phyloP scores from a whole-genome alignment of 176 grass and related monocot genomes.

The Raddia guianensis region DNA sequence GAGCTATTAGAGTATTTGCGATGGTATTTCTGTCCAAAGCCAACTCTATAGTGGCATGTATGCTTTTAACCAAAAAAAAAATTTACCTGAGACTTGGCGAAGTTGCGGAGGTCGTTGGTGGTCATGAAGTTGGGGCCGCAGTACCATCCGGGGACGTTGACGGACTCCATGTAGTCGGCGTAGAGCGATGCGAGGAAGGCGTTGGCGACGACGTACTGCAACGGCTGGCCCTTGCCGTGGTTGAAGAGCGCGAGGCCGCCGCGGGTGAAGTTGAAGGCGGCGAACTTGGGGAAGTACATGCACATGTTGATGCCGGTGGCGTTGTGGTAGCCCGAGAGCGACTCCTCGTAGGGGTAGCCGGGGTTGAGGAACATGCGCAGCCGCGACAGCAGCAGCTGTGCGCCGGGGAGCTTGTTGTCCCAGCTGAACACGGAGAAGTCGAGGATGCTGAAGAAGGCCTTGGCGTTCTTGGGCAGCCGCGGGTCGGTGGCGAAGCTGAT shows the following conservation, averaged over 20 bases:
- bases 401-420: constrained; percentile 97
- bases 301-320: constrained; percentile 77
- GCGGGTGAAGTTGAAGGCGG: constrained; percentile 70
- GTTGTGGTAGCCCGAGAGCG: constrained; percentile 72
- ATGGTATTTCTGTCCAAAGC: too few relatives aligned
- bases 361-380: constrained; percentile 93
- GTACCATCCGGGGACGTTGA: constrained; percentile 80
- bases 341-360: constrained; percentile 92
- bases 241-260: constrained; percentile 78
- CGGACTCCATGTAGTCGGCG: constrained; percentile 85
- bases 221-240: constrained; percentile 65
- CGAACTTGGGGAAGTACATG: constrained; percentile 66
- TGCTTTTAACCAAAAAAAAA: too few relatives aligned
- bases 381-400: constrained; percentile 72
- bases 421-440: constrained; percentile 90
- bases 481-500: constrained; percentile 82
- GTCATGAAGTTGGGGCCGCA: constrained; percentile 87
- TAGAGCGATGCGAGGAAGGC: constrained; percentile 86
- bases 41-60: too few relatives aligned
- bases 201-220: constrained; percentile 75
- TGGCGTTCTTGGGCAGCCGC: constrained; percentile 71
- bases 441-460: constrained; percentile 58
- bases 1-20: too few relatives aligned
- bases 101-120: constrained; percentile 53
- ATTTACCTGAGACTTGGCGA: constrained; percentile 82